Percentiles rank a stretch among this genome's conserved stretches.
Evolutionary conservation across 2,329 filamentous ascomycete genomes (phyloP).

Genomic region (Beauveria sp.): DNA sequence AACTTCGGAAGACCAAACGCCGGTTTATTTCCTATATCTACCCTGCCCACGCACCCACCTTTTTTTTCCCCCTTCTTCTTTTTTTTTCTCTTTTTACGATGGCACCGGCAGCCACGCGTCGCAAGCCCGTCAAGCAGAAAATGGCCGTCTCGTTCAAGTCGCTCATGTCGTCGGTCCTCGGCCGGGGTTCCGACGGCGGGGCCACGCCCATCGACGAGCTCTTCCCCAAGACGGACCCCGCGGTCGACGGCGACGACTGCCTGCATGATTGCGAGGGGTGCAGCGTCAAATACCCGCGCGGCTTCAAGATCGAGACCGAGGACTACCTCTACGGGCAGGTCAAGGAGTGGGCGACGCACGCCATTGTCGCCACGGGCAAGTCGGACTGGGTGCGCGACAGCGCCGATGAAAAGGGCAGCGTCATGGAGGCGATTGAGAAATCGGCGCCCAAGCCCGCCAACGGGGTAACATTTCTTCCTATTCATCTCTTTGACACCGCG

Average conservation of each 20-base stretch:
- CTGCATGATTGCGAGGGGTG: constrained; percentile 77
- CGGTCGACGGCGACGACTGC: constrained; percentile 81
- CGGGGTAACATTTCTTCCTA: constrained; percentile 46
- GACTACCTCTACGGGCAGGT: constrained; percentile 80
- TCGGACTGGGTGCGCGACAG: constrained; percentile 90
- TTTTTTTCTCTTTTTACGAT: constrained; percentile 10
- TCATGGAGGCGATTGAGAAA: constrained; percentile 67
- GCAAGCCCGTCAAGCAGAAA: constrained; percentile 28
- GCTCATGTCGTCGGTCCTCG: constrained; percentile 28
- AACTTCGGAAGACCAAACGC: background rate
- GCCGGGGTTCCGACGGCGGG: constrained; percentile 15
- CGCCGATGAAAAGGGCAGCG: constrained; percentile 75
- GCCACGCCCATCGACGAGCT: constrained; percentile 37
- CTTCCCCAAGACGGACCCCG: constrained; percentile 68
- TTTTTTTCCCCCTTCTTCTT: constrained; percentile 6
- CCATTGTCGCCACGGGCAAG: constrained; percentile 92
- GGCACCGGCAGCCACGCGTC: constrained; percentile 13
- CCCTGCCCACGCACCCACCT: background rate
- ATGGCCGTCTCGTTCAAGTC: constrained; percentile 38
- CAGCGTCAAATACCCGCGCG: constrained; percentile 65
- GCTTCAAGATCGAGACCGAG: constrained; percentile 64
- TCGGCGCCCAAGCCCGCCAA: constrained; percentile 50
- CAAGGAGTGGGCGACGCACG: constrained; percentile 80
- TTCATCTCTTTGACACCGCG: background rate
- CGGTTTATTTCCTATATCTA: background rate